phyloP scores from a whole-genome alignment of 768 basidiomycete species.

The Clitopilus passeckerianus region DNA sequence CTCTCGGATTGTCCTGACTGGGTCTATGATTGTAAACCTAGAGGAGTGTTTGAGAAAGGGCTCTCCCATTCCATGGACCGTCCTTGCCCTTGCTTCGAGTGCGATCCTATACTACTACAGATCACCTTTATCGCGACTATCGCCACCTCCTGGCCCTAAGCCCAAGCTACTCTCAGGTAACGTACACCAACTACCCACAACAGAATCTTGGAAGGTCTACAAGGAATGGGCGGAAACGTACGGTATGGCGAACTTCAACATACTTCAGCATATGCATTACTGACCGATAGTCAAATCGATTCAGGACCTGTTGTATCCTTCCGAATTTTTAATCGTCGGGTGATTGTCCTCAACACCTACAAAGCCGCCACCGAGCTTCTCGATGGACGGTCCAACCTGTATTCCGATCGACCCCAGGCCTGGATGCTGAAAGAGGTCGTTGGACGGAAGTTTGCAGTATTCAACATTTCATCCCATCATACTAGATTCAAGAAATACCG shows the following conservation, averaged over 20 bases:
- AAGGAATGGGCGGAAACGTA: conserved; percentile 13
- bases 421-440: conserved; percentile 41
- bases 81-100: neutral
- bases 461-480: conserved; percentile 37
- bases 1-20: neutral
- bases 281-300: neutral
- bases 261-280: neutral
- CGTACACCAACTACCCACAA: conserved; percentile 12
- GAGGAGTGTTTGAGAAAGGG: neutral
- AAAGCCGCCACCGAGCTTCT: conserved; percentile 41
- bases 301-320: conserved; percentile 42
- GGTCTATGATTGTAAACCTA: neutral
- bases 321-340: conserved; percentile 35
- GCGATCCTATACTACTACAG: neutral
- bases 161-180: conserved; percentile 17
- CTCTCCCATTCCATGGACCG: neutral
- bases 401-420: conserved; percentile 48
- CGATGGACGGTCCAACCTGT: conserved; percentile 43
- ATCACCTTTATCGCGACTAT: conserved; percentile 2
- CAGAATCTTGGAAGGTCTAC: conserved; percentile 23
- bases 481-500: conserved; percentile 34
- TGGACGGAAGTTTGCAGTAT: conserved; percentile 32
- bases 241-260: conserved; percentile 12
- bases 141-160: conserved; percentile 21
- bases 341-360: conserved; percentile 45